Conservation (phyloP, 2,329 filamentous ascomycete genomes). For the Teratosphaeria nubilosa region DNA sequence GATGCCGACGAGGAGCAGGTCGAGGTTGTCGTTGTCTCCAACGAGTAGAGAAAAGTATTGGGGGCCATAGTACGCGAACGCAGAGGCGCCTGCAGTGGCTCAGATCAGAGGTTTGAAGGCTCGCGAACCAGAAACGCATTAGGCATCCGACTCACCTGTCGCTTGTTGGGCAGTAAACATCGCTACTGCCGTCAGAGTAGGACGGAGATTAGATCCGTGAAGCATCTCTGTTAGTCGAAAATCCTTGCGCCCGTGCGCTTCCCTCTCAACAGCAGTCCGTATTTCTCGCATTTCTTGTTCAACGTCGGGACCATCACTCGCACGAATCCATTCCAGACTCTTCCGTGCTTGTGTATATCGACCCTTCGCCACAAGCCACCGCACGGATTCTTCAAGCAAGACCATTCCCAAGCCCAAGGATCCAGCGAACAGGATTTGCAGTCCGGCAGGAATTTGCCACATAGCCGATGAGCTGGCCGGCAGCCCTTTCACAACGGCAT, state of each 20-base stretch:
- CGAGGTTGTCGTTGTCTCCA: slow-evolving; percentile 32
- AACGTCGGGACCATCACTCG: slow-evolving; percentile 27
- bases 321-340: slow-evolving; percentile 44
- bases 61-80: slow-evolving; percentile 45
- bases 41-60: slow-evolving; percentile 46
- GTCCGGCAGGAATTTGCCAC: slow-evolving; percentile 48
- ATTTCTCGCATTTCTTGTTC: slow-evolving; percentile 43
- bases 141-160: slow-evolving; percentile 25
- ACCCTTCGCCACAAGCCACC: slow-evolving; percentile 42
- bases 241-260: slow-evolving; percentile 30
- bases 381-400: slow-evolving; percentile 39
- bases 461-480: slow-evolving; percentile 29
- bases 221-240: slow-evolving; percentile 31
- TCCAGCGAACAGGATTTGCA: slow-evolving; percentile 40
- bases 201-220: slow-evolving; percentile 34
- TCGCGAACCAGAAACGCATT: background rate
- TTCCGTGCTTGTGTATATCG: slow-evolving; percentile 36
- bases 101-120: background rate
- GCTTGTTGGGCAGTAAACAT: slow-evolving; percentile 45
- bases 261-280: slow-evolving; percentile 36
- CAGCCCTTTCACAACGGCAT: slow-evolving; percentile 32
- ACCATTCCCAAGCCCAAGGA: slow-evolving; percentile 41
- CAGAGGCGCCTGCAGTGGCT: slow-evolving; percentile 33
- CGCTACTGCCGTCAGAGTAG: slow-evolving; percentile 34
- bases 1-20: slow-evolving; percentile 42